These are phyloP conservation scores for Lentinula sp. DNA, from an alignment of 768 basidiomycete species.

Conservation along the genomic window DNA sequence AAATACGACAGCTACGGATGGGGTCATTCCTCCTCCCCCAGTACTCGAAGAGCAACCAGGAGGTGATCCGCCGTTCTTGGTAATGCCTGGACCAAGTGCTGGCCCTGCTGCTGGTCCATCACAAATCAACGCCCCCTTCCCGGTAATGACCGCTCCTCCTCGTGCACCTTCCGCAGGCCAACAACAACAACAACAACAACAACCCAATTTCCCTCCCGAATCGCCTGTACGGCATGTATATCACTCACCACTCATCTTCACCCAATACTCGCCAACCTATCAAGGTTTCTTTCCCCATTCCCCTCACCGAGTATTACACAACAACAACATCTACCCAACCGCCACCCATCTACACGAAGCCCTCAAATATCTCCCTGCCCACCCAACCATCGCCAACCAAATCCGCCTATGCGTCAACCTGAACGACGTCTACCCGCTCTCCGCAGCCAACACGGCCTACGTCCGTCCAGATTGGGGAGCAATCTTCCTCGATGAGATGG, in stretches of 20 bases:
- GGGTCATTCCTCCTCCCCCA: neutral
- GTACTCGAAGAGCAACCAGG: neutral
- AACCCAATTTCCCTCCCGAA: neutral
- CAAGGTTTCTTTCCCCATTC: constrained; percentile 63
- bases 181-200: neutral
- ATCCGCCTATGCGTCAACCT: constrained; percentile 40
- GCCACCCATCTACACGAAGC: constrained; percentile 77
- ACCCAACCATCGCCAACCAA: constrained; percentile 45
- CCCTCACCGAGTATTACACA: constrained; percentile 52
- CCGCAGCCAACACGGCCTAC: constrained; percentile 21
- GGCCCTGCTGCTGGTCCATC: neutral
- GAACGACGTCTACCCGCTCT: constrained; percentile 30
- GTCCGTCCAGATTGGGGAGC: constrained; percentile 51
- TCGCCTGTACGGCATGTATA: neutral
- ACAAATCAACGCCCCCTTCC: neutral
- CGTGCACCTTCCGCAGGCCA: neutral
- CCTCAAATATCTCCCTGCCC: constrained; percentile 50
- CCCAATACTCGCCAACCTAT: constrained; percentile 28
- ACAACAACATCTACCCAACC: constrained; percentile 53
- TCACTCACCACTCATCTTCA: constrained; percentile 31
- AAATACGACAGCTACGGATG: neutral
- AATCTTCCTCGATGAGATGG: constrained; percentile 56
- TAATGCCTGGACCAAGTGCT: neutral
- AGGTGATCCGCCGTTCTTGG: neutral
- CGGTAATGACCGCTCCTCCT: constrained; percentile 7